Base-by-base conservation (phyloP, 2,329 filamentous ascomycete species). In the Penicillium sp. region DNA sequence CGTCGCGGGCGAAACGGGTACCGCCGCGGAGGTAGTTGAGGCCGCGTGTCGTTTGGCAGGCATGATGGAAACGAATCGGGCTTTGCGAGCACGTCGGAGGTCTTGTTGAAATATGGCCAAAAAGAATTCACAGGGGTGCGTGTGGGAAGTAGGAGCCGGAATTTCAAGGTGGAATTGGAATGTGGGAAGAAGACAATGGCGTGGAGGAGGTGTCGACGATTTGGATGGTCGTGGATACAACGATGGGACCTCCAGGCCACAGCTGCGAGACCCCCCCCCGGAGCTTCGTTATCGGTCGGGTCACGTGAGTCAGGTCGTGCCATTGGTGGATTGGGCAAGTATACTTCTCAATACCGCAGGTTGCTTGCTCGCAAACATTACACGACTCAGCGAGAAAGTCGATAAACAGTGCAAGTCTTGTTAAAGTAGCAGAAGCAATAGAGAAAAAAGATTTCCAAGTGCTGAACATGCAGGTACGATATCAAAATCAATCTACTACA, bases 11-110 rank as follows among this genome's bases (percentile, higher is more conserved):
- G 61, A 45, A 42, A 59, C 44, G 42, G 43, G 57, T 50, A 48
- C 57, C 11, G 64, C 43, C 49, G 60, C 38, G 57, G 57, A 49
- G 60, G 58, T 53, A 48, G 64, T 55, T 55, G 64, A 57, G 51
- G 62, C 57, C 47, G 61, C 59, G 52, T 63, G 58, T 52, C 57
- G 58, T 55, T 58, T 61, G 46, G 60, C 51, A 44, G 64, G 49
- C 50, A 66, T 62, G 35, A 48, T 55, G 58, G 32, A 29, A n/a
- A 42, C 44, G 47, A 38, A 18, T 48, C 45, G 56, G 47, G 47
- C 55, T 57, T 63, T 67, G 66, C 5, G 56, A 50, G 62, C 66
- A 39, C 38, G 27, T 36, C 24, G 39, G 32, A n/a, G 4, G 4
- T 5, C 43, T 36, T 1, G 2, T 11, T 39, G 38, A 3, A 5